A percentile compares a stretch with the other conserved stretches of the same genome.
Conservation (phyloP, 805 yeast species). For the Clavispora vitiphila region DNA sequence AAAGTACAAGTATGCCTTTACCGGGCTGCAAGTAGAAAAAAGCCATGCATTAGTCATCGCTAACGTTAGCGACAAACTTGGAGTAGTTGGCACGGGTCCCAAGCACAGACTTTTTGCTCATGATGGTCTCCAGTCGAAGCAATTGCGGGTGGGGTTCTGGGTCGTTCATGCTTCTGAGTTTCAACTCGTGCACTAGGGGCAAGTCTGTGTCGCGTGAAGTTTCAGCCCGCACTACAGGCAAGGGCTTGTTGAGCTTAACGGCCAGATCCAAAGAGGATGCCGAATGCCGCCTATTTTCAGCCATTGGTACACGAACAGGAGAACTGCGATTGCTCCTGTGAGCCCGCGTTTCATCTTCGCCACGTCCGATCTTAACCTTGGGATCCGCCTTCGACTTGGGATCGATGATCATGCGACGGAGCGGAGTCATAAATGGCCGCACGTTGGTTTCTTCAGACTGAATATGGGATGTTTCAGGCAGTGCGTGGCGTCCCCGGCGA, state of each 20-base stretch:
- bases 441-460: neutral
- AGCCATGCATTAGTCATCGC: neutral
- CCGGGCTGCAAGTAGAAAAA: neutral
- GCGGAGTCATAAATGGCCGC: neutral
- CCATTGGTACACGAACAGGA: neutral
- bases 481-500: neutral
- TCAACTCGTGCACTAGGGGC: slow-evolving; percentile 34
- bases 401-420: neutral
- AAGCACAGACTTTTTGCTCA: slow-evolving; percentile 32
- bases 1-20: neutral
- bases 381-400: neutral
- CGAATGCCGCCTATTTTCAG: slow-evolving; percentile 1
- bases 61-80: slow-evolving; percentile 31
- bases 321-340: neutral
- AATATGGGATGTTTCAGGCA: neutral
- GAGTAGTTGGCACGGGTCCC: slow-evolving; percentile 37
- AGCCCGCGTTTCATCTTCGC: neutral
- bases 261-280: slow-evolving; percentile 3
- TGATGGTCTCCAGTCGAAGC: slow-evolving; percentile 24
- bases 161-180: slow-evolving; percentile 16
- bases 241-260: neutral
- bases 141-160: slow-evolving; percentile 4
- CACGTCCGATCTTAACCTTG: neutral
- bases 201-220: slow-evolving; percentile 20
- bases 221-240: neutral